These are phyloP conservation scores for Bruguiera hainesii DNA, from an alignment of 441 rosid species.

Conservation along the genomic window DNA sequence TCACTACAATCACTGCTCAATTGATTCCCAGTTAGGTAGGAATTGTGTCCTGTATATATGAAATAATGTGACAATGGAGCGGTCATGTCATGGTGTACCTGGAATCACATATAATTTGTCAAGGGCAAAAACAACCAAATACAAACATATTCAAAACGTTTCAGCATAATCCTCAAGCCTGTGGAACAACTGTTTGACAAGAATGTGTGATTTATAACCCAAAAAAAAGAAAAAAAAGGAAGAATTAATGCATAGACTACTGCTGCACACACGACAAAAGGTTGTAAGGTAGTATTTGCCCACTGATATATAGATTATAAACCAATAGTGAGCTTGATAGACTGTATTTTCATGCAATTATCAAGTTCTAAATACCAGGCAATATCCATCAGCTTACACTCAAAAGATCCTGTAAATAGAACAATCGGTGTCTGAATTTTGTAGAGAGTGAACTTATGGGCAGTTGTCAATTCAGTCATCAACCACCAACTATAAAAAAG, in stretches of 20 bases:
- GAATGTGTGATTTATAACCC: not conserved
- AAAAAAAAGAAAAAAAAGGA: not conserved
- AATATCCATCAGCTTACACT: not conserved
- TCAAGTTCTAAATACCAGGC: not conserved
- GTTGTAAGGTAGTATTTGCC: too few species aligned
- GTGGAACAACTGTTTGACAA: not conserved
- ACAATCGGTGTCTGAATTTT: too few species aligned
- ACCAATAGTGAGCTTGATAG: not conserved
- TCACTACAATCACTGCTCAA: constrained; percentile 92
- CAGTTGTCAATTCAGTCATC: too few species aligned
- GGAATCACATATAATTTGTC: constrained; percentile 28
- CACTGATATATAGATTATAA: not conserved
- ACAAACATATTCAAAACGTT: constrained; percentile 8
- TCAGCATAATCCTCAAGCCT: not conserved
- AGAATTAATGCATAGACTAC: too few species aligned
- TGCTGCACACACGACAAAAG: too few species aligned
- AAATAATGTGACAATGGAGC: constrained; percentile 84
- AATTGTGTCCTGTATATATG: constrained; percentile 86
- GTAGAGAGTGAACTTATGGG: too few species aligned
- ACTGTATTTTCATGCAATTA: not conserved
- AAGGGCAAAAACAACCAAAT: constrained; percentile 9
- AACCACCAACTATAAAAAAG: too few species aligned
- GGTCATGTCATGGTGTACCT: constrained; percentile 89
- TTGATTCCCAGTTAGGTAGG: constrained; percentile 90
- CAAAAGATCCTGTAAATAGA: too few species aligned